Conservation (phyloP, 2,329 filamentous ascomycete genomes). For the Alternaria ethzedia region DNA sequence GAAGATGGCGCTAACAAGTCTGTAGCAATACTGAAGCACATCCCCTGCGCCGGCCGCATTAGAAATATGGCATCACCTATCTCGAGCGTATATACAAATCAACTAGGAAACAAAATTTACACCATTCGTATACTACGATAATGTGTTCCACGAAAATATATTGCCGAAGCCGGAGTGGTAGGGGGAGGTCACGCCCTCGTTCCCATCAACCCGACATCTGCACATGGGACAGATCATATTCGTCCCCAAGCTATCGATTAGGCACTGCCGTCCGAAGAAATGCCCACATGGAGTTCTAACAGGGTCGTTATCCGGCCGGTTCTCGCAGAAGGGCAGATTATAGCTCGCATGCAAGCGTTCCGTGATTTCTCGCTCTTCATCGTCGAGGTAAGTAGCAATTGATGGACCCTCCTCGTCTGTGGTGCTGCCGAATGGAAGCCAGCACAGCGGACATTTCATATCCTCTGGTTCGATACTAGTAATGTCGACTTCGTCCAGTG, state of each 20-base stretch:
- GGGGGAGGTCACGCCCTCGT: neutral
- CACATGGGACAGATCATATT: neutral
- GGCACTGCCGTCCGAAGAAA: neutral
- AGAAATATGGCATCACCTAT: neutral
- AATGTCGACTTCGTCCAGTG: neutral
- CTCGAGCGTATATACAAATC: neutral
- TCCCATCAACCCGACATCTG: neutral
- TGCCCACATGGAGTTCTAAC: neutral
- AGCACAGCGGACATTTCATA: neutral
- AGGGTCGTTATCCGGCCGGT: neutral
- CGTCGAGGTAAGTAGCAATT: neutral
- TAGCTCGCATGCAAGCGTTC: neutral
- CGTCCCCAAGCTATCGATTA: neutral
- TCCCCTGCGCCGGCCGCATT: conserved; percentile 52
- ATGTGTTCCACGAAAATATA: neutral
- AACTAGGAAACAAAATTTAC: neutral
- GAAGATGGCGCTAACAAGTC: neutral
- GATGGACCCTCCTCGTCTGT: neutral
- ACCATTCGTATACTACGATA: neutral
- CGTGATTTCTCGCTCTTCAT: neutral
- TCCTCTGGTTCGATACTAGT: neutral
- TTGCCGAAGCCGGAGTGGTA: neutral
- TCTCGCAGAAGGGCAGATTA: neutral
- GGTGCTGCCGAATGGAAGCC: neutral
- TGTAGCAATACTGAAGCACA: conserved; percentile 61